Conservation (phyloP, 176 grass and related monocot genomes). For the Canna indica region DNA sequence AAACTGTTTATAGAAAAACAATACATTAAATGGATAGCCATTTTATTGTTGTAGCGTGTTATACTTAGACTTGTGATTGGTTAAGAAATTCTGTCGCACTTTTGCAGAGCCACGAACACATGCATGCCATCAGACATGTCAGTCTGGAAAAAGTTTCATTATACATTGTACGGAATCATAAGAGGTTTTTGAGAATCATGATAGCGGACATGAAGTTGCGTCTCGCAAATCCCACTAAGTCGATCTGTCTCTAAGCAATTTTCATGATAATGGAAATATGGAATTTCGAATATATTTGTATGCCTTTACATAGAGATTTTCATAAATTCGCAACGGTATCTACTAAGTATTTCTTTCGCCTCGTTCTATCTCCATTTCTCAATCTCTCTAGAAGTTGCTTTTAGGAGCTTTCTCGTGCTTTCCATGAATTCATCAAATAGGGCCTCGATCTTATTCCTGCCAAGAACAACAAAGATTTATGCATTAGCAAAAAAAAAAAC, state of each 20-base stretch:
- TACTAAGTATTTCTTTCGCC: background rate
- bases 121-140: background rate
- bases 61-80: background rate
- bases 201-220: no score
- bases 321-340: background rate
- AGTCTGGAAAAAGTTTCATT: background rate
- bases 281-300: background rate
- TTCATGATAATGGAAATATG: background rate
- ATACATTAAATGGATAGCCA: background rate
- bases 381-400: conserved; percentile 74
- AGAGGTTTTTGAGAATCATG: no score
- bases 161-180: background rate
- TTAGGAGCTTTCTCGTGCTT: conserved; percentile 60
- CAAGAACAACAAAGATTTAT: background rate
- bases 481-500: background rate
- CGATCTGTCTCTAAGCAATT: background rate
- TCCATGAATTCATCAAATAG: conserved; percentile 75
- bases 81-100: background rate
- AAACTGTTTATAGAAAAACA: background rate
- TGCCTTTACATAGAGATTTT: background rate
- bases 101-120: background rate
- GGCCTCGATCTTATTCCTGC: conserved; percentile 50
- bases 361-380: conserved; percentile 58
- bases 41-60: background rate
- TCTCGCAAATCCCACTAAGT: no score